Base-by-base conservation (phyloP, 352 stramenopile genomes). In the Stephanocyclus meneghinianus region DNA sequence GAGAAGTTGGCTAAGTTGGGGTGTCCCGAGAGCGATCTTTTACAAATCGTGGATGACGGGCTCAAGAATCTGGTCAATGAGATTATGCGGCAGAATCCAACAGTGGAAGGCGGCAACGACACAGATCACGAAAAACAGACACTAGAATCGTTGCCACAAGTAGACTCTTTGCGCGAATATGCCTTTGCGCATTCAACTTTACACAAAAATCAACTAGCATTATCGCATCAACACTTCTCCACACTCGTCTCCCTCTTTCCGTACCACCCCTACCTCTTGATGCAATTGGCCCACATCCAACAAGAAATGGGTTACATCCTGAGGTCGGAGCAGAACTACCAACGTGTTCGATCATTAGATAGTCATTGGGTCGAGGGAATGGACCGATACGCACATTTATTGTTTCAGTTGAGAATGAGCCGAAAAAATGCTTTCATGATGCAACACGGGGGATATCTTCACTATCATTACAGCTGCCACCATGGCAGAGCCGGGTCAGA, bases 381-480 rank as follows among this genome's bases (percentile, higher is more conserved):
- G 84, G 88, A 91, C 72, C 70, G 88, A 26, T 93, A 93, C 57
- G 88, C 77, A 13, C 74, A 90, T 59, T 76, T 93, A 16, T 62
- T 93, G 15, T 83, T 79, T n/a, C 62, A 84, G 40, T 51, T 87
- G 50, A 42, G 75, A 47, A 77, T 77, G 75, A 82, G 75, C 47
- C 67, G 75, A 5, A 77, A 71, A 37, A 82, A 82, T 77, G 67
- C 75, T 4, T 61, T 55, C 21, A 70, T 76, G 51, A 51, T 82
- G 30, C 62, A 71, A n/a, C 67, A 71, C 18, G 75, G 75, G 45
- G 75, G 75, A 32, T 82, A 71, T 51, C 26, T 82, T 21, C 75
- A 82, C 68, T 82, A 82, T 74, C 67, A 77, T 32, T 82, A 82
- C 55, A 77, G 67, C 45, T 74, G 50, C 55, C 55, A 74, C 65